Conservation (phyloP, 2,329 filamentous ascomycete genomes). For the Penicillium oxalicum region DNA sequence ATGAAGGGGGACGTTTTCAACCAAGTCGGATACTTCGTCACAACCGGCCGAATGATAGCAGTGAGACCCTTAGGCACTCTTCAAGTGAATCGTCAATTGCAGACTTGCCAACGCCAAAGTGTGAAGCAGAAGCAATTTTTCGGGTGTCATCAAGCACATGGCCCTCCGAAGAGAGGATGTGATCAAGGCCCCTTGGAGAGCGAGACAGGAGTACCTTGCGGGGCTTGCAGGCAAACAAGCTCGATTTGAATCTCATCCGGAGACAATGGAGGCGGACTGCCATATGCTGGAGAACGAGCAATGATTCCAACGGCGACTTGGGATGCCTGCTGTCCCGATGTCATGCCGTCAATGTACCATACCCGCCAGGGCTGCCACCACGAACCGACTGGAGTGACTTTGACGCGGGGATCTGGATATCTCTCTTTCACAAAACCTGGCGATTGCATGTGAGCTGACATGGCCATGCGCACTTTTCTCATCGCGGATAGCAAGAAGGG, state of each 20-base stretch:
- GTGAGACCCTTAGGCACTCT: no score
- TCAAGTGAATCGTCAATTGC: background rate
- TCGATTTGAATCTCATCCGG: conserved; percentile 32
- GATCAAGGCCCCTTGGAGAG: conserved; percentile 19
- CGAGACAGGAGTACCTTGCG: conserved; percentile 28
- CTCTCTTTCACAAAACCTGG: conserved; percentile 32
- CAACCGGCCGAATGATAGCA: no score
- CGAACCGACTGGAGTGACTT: conserved; percentile 26
- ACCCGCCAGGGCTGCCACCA: conserved; percentile 29
- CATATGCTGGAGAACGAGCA: conserved; percentile 28
- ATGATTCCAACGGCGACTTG: conserved; percentile 36
- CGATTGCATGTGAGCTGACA: background rate
- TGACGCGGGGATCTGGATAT: conserved; percentile 20
- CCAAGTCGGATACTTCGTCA: no score
- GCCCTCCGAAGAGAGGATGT: background rate
- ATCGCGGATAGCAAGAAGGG: no score
- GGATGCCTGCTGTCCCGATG: conserved; percentile 26
- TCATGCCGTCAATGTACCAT: conserved; percentile 34
- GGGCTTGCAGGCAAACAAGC: conserved; percentile 33
- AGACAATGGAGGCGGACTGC: conserved; percentile 18
- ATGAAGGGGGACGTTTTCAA: no score
- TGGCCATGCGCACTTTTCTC: no score
- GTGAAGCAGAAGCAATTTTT: background rate
- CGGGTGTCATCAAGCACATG: background rate
- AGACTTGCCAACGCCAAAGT: no score